phyloP scores from a whole-genome alignment of 2,329 filamentous ascomycete genomes.

The Colletotrichum sublineola region DNA sequence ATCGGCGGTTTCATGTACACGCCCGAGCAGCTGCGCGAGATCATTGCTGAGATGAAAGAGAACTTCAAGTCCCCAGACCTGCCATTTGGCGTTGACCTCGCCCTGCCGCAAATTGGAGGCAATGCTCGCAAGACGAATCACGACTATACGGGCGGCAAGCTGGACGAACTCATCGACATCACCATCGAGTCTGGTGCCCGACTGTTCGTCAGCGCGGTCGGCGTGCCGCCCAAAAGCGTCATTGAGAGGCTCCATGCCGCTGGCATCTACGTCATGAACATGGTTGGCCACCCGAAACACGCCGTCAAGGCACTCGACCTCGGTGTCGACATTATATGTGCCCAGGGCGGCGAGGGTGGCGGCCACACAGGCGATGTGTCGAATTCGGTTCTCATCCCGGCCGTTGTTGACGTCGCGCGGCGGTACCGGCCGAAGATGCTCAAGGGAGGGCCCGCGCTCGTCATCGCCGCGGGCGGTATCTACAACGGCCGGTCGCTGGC shows the following conservation, averaged over 20 bases:
- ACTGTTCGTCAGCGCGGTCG: conserved; percentile 90
- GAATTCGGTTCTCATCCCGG: conserved; percentile 87
- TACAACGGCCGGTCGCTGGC: conserved; percentile 86
- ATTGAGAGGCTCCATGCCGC: conserved; percentile 83
- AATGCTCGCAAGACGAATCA: conserved; percentile 91
- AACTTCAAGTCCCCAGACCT: conserved; percentile 75
- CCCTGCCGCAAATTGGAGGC: conserved; percentile 89
- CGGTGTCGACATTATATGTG: conserved; percentile 91
- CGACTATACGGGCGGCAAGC: conserved; percentile 91
- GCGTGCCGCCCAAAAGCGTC: conserved; percentile 81
- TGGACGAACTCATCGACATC: conserved; percentile 89
- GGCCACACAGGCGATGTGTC: conserved; percentile 93
- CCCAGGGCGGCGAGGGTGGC: conserved; percentile 93
- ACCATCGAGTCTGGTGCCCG: conserved; percentile 86
- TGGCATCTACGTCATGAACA: conserved; percentile 93
- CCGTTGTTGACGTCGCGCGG: conserved; percentile 85
- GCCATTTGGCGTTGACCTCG: conserved; percentile 92
- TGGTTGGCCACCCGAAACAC: conserved; percentile 94
- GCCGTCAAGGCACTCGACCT: conserved; percentile 88
- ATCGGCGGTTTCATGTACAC: conserved; percentile 80
- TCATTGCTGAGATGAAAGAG: conserved; percentile 88
- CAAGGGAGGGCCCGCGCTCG: conserved; percentile 78
- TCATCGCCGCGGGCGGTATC: conserved; percentile 91
- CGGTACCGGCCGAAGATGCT: conserved; percentile 78
- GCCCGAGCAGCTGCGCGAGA: conserved; percentile 79